Evolutionary conservation across 257 asterid species (phyloP).

Genomic region (Buddleja alternifolia): DNA sequence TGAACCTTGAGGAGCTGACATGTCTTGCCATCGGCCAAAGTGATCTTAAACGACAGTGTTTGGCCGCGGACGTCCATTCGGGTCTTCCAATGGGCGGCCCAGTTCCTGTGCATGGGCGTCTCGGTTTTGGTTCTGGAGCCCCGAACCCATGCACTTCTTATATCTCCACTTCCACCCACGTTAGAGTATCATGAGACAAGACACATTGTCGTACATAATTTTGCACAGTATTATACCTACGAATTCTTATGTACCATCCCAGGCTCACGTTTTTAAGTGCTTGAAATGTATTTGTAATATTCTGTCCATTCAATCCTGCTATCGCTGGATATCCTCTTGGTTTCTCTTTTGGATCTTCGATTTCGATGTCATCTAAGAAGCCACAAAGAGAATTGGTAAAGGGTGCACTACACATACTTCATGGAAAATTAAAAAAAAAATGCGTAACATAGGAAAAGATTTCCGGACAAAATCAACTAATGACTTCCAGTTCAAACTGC

Average conservation of each 20-base stretch:
- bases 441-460: neutral
- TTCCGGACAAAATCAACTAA: no score
- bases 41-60: conserved; percentile 56
- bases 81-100: conserved; percentile 82
- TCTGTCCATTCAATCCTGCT: conserved; percentile 70
- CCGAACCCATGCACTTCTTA: conserved; percentile 54
- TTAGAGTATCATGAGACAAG: conserved; percentile 68
- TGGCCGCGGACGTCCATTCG: conserved; percentile 50
- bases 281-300: conserved; percentile 69
- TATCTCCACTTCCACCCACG: conserved; percentile 74
- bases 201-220: no score
- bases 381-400: neutral
- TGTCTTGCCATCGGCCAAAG: conserved; percentile 44
- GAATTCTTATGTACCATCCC: neutral
- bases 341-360: conserved; percentile 80
- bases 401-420: neutral
- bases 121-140: conserved; percentile 52
- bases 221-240: neutral
- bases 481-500: no score
- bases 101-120: conserved; percentile 58
- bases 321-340: conserved; percentile 63
- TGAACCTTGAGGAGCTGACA: conserved; percentile 46
- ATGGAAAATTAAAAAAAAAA: neutral
- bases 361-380: conserved; percentile 73
- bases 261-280: conserved; percentile 71